phyloP scores from a whole-genome alignment of 208 protist species.

The Leishmania amazonensis region DNA sequence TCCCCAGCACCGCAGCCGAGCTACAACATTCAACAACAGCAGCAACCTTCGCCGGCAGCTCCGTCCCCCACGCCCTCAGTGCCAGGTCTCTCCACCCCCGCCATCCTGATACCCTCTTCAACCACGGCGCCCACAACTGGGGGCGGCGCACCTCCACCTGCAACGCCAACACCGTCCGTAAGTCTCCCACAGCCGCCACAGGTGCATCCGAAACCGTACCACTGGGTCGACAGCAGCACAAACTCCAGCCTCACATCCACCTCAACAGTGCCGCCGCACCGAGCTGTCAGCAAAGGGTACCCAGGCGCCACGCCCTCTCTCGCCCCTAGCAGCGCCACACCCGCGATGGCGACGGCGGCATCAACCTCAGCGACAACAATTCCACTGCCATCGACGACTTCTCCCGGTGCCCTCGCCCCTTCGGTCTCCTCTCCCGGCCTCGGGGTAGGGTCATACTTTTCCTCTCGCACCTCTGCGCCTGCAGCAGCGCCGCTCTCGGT shows the following conservation, averaged over 20 bases:
- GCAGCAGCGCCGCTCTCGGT: neutral
- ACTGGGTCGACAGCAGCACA: constrained; percentile 27
- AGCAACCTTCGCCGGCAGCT: constrained; percentile 3
- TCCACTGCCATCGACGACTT: constrained; percentile 3
- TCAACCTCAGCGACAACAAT: neutral
- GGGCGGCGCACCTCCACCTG: neutral
- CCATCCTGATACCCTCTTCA: neutral
- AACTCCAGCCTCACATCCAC: constrained; percentile 28
- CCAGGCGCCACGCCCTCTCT: neutral
- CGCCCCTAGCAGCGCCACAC: neutral
- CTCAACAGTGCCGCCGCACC: constrained; percentile 26
- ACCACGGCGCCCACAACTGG: neutral
- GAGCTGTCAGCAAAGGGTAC: constrained; percentile 8
- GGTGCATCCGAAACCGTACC: constrained; percentile 2
- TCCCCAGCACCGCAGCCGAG: neutral
- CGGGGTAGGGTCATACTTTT: constrained; percentile 27
- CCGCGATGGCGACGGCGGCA: neutral
- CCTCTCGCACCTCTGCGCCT: constrained; percentile 1
- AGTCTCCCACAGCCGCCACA: constrained; percentile 1
- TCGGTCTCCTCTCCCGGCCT: neutral
- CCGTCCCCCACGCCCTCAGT: neutral
- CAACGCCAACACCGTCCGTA: neutral
- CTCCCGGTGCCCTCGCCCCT: neutral
- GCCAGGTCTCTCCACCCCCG: neutral
- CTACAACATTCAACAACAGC: constrained; percentile 3